A percentile compares a stretch with the other conserved stretches of the same genome.
Conservation (phyloP, 768 basidiomycete species). For the Tulasnella sp. region DNA sequence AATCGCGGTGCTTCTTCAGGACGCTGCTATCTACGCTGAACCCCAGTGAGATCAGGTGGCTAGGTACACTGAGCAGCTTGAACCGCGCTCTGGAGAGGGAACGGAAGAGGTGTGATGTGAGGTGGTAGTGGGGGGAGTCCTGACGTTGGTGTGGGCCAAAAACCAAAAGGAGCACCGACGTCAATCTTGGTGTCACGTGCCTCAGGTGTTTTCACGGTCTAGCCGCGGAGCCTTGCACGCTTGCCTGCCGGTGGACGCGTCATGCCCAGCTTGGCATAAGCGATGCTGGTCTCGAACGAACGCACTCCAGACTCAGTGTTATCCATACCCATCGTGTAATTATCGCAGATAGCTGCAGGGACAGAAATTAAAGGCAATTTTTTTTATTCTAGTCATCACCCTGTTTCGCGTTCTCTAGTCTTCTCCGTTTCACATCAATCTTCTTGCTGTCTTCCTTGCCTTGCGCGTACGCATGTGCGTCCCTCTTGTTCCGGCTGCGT, state of each 20-base stretch:
- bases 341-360: neutral
- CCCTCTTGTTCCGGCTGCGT: neutral
- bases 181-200: neutral
- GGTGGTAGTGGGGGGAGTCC: neutral
- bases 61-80: neutral
- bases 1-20: neutral
- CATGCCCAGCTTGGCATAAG: neutral
- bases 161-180: neutral
- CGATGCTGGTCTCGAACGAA: neutral
- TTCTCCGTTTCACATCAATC: conserved; percentile 2
- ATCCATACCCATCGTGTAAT: neutral
- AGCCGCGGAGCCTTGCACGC: neutral
- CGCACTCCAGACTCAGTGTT: neutral
- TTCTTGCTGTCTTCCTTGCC: conserved; percentile 3
- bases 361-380: neutral
- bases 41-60: neutral
- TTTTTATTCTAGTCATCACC: neutral
- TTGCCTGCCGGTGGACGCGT: neutral
- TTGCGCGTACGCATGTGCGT: neutral
- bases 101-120: neutral
- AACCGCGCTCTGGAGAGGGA: neutral
- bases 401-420: neutral
- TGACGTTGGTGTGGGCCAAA: neutral
- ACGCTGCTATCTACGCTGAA: neutral
- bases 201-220: neutral